These are phyloP conservation scores for Termitomyces sp. DNA, from an alignment of 768 basidiomycete genomes.

Conservation along the genomic window DNA sequence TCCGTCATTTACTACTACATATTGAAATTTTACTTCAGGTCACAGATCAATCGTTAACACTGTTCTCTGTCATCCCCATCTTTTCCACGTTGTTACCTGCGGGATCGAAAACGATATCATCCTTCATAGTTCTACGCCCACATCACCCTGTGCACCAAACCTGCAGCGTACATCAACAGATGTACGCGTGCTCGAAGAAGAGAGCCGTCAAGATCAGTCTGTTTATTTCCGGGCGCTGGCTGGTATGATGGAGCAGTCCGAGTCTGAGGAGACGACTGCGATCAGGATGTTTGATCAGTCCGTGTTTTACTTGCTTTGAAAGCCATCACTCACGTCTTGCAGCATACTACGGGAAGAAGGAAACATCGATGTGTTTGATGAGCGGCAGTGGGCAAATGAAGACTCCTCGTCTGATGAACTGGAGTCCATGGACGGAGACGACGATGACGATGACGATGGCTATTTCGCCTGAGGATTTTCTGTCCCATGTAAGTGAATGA, in stretches of 20 bases:
- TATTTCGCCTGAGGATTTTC: slow-evolving; percentile 1
- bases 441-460: slow-evolving; percentile 19
- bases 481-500: not conserved
- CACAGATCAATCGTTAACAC: slow-evolving; percentile 79
- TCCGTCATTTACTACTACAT: not conserved
- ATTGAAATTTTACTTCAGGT: slow-evolving; percentile 30
- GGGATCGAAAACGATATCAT: slow-evolving; percentile 70
- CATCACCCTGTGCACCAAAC: slow-evolving; percentile 46
- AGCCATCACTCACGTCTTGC: not conserved
- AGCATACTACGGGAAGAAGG: slow-evolving; percentile 63
- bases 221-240: slow-evolving; percentile 33
- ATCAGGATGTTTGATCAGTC: slow-evolving; percentile 74
- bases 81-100: slow-evolving; percentile 61
- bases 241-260: slow-evolving; percentile 21
- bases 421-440: slow-evolving; percentile 18
- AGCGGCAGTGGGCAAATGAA: slow-evolving; percentile 31
- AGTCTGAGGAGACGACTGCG: slow-evolving; percentile 40
- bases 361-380: slow-evolving; percentile 46
- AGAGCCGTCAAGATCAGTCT: slow-evolving; percentile 26
- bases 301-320: slow-evolving; percentile 1
- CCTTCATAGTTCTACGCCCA: slow-evolving; percentile 61
- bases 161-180: slow-evolving; percentile 40
- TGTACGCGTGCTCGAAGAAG: slow-evolving; percentile 40
- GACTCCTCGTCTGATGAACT: slow-evolving; percentile 26
- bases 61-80: slow-evolving; percentile 64